Percentiles rank a stretch among this genome's conserved stretches.
These are phyloP conservation scores for Ceratobasidium sp. DNA, from an alignment of 1,284 basidiomycete species.

Conservation along the genomic window DNA sequence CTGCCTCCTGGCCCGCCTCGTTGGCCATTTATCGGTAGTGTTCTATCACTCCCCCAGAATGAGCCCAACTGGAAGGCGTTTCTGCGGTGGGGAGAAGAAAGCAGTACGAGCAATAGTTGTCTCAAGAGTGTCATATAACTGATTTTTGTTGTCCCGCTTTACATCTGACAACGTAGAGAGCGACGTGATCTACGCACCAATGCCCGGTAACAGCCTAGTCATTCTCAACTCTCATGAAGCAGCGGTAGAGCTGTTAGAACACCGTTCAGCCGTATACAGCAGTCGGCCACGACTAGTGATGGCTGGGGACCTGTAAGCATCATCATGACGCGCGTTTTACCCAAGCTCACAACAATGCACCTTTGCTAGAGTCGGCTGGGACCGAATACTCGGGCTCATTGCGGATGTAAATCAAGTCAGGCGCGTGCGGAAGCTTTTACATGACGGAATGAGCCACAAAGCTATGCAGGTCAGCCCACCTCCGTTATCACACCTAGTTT, in stretches of 20 bases:
- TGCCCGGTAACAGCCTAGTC: conserved; percentile 28
- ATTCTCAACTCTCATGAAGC: conserved; percentile 46
- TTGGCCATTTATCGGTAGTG: conserved; percentile 22
- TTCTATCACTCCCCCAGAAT: conserved; percentile 47
- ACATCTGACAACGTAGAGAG: no score
- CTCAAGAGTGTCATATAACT: no score
- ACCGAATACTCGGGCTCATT: neutral
- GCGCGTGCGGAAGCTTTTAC: conserved; percentile 20
- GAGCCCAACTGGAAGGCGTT: conserved; percentile 42
- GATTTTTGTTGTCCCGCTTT: no score
- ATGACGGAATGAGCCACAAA: conserved; percentile 19
- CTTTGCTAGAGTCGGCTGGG: conserved; percentile 23
- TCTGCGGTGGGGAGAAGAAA: conserved; percentile 53
- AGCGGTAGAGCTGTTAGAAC: conserved; percentile 44
- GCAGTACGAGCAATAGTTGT: conserved; percentile 22
- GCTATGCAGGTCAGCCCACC: conserved; percentile 12
- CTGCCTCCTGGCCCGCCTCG: conserved; percentile 34
- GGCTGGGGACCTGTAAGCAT: conserved; percentile 19
- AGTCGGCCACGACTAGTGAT: conserved; percentile 5
- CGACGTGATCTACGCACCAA: conserved; percentile 37
- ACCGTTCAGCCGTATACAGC: conserved; percentile 32
- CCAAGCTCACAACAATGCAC: no score
- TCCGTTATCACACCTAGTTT: neutral
- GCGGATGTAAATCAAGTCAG: conserved; percentile 2
- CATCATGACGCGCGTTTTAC: no score